A percentile compares a stretch with the other conserved stretches of the same genome.
These are phyloP conservation scores for Urochloa ruziziensis DNA, from an alignment of 176 grass and related monocot genomes.

Conservation along the genomic window DNA sequence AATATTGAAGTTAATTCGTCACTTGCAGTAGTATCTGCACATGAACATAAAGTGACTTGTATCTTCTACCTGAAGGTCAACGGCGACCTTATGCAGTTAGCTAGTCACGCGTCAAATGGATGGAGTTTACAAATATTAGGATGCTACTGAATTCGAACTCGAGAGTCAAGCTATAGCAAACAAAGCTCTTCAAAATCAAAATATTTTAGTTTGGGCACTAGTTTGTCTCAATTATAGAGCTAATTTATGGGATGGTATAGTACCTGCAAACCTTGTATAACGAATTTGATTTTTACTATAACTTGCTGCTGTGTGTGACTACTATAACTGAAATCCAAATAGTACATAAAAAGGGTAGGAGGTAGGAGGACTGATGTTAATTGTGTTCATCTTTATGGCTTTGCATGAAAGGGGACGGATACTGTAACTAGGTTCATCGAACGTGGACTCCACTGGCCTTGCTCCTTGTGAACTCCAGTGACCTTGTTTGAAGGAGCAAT, in stretches of 20 bases:
- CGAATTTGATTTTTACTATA: background rate
- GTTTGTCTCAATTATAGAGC: background rate
- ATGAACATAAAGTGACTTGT: background rate
- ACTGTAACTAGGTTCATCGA: constrained; percentile 26
- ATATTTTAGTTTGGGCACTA: background rate
- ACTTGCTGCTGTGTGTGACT: background rate
- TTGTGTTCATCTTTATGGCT: background rate
- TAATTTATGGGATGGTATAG: background rate
- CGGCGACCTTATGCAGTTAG: background rate
- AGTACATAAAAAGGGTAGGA: background rate
- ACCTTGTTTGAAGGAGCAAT: background rate
- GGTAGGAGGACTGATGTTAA: background rate
- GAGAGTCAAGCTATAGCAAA: background rate
- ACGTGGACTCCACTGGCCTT: constrained; percentile 10
- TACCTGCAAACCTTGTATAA: background rate
- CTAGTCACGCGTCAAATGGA: background rate
- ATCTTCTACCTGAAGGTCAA: constrained; percentile 3
- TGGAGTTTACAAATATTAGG: background rate
- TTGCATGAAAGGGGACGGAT: background rate
- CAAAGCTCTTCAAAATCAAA: background rate
- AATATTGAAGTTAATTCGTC: background rate
- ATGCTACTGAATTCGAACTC: background rate
- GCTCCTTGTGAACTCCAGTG: background rate
- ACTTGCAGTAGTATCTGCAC: background rate
- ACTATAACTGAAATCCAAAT: background rate